phyloP scores from a whole-genome alignment of 805 yeast species.

The Ogataea dorogensis region DNA sequence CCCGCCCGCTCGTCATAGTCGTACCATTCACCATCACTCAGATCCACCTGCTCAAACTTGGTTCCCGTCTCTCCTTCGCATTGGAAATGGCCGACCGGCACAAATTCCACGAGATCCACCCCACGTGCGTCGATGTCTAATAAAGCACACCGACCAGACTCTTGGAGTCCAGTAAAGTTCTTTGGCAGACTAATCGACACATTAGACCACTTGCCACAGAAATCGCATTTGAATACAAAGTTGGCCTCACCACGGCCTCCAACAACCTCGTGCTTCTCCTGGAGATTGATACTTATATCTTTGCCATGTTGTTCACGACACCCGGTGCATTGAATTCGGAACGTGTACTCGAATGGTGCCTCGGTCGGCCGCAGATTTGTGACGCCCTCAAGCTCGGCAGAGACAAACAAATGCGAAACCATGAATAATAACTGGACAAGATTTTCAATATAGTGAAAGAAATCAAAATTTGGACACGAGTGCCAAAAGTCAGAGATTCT shows the following conservation, averaged over 20 bases:
- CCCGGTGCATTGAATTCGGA: slow-evolving; percentile 68
- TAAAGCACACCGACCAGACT: slow-evolving; percentile 42
- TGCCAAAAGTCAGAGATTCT: no score
- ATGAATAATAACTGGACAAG: no score
- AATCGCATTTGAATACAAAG: slow-evolving; percentile 56
- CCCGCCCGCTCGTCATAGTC: slow-evolving; percentile 88
- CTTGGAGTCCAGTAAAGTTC: slow-evolving; percentile 33
- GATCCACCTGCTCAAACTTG: slow-evolving; percentile 61
- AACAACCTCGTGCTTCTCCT: slow-evolving; percentile 60
- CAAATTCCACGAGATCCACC: slow-evolving; percentile 63
- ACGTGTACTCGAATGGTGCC: slow-evolving; percentile 72
- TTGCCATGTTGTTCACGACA: slow-evolving; percentile 80
- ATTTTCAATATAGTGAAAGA: no score
- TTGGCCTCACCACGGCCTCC: slow-evolving; percentile 83
- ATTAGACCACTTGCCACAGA: slow-evolving; percentile 28
- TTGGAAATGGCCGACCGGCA: slow-evolving; percentile 60
- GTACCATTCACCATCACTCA: slow-evolving; percentile 85
- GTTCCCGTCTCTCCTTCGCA: slow-evolving; percentile 50
- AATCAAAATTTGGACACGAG: no score
- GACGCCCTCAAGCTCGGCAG: slow-evolving; percentile 38
- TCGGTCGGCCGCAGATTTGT: slow-evolving; percentile 53
- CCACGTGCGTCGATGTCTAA: slow-evolving; percentile 86
- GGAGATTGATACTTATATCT: slow-evolving; percentile 62
- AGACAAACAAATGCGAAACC: slow-evolving; percentile 32
- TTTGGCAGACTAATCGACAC: slow-evolving; percentile 27